Base-by-base conservation (phyloP, 2,329 filamentous ascomycete genomes). In the Colletotrichum simmondsii region DNA sequence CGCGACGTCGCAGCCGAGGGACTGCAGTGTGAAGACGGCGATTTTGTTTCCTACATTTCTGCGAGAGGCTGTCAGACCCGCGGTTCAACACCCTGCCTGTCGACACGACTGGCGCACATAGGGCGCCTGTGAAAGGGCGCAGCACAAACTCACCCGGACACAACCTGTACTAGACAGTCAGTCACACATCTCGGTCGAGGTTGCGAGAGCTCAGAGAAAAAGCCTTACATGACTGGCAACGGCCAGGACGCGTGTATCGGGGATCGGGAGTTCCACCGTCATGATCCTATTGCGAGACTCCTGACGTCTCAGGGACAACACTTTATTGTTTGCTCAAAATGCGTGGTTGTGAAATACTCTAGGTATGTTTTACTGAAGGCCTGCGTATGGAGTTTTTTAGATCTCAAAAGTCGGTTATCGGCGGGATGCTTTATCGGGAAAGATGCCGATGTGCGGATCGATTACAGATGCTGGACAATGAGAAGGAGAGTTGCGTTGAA, bases 31-130 rank as follows among this genome's bases (percentile, higher is more conserved):
- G 80, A 98, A 97, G 1, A 95, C 95, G 54, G 95, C 95, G 87
- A 99, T 98, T 79, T 96, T 98, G 82, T 99, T 99, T 64, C 97
- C 97, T 77, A 99, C 97, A 88, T 98, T 96, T 81, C 97, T 98
- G 81, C 75, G 22, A 53, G 46, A 49, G 42, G 42, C 42, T 49
- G 42, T 49, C 42, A 22, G 42, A 54, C 28, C 22, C 19, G 61
- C 64, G 24, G 56, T 49, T 19, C 14, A 22, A 2, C 22, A 19
- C 24, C 6, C 14, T 57, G 54, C 16, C 32, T 8, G 4, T 35
- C 11, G 32, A 35, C 4, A 57, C 11, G 22, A 8, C 28, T 11
- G 19, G 30, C n/a, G 54, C 61, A 24, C 59, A 24, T 22, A n/a
- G 10, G n/a, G 14, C 28, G 60, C 6, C 12, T 35, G n/a, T 37